phyloP scores from a whole-genome alignment of 768 basidiomycete genomes.

The Boletus rubescentipes region DNA sequence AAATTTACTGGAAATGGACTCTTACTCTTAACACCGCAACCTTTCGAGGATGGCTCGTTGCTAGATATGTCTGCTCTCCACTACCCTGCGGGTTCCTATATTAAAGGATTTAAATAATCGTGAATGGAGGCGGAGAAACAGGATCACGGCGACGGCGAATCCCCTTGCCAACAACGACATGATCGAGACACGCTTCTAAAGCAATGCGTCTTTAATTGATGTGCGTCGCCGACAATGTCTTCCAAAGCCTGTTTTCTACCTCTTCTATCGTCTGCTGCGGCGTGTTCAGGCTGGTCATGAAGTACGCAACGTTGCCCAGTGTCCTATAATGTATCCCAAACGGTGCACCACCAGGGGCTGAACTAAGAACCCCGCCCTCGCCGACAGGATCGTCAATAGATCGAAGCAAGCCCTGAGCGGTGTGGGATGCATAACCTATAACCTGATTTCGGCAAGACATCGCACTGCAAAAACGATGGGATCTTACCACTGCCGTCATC shows the following conservation, averaged over 20 bases:
- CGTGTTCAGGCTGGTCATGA: constrained; percentile 88
- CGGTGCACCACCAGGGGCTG: constrained; percentile 51
- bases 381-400: constrained; percentile 41
- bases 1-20: neutral
- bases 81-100: neutral
- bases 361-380: constrained; percentile 30
- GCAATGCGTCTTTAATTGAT: neutral
- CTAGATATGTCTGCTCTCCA: too few species aligned
- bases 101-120: neutral
- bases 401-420: constrained; percentile 61
- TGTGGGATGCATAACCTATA: constrained; percentile 57
- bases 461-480: neutral
- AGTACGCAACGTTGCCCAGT: constrained; percentile 88
- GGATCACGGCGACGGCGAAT: neutral
- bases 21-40: neutral
- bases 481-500: constrained; percentile 53
- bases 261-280: constrained; percentile 48
- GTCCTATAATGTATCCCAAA: constrained; percentile 85
- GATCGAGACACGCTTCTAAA: neutral
- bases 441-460: neutral
- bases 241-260: constrained; percentile 64
- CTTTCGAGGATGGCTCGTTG: neutral
- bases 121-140: neutral
- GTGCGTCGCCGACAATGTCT: constrained; percentile 20
- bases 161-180: neutral